phyloP scores from a whole-genome alignment of 768 basidiomycete genomes.

The Termitomyces sp. region DNA sequence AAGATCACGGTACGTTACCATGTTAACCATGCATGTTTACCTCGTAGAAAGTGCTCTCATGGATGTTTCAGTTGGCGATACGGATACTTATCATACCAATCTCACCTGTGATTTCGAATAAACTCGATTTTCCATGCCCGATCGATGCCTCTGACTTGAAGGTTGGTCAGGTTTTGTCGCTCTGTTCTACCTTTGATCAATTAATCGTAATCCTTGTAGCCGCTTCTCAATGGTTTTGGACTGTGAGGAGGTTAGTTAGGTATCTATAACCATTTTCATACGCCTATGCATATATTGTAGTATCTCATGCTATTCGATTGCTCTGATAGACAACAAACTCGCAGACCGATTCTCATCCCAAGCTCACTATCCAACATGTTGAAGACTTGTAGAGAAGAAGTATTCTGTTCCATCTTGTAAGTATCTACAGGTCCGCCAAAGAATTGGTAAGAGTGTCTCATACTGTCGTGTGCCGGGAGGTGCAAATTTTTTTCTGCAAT shows the following conservation, averaged over 20 bases:
- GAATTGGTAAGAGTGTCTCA: neutral
- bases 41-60: neutral
- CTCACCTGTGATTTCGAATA: constrained; percentile 59
- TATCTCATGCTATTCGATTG: neutral
- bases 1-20: constrained; percentile 53
- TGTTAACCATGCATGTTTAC: neutral
- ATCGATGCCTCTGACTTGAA: constrained; percentile 27
- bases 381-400: no score
- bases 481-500: no score
- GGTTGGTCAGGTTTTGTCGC: constrained; percentile 15
- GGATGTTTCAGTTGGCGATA: constrained; percentile 46
- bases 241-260: constrained; percentile 1
- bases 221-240: constrained; percentile 10
- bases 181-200: neutral
- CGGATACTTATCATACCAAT: constrained; percentile 60
- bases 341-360: neutral
- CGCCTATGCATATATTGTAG: neutral
- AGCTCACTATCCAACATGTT: neutral
- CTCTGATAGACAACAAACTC: neutral
- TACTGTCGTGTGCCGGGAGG: no score
- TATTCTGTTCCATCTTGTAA: neutral
- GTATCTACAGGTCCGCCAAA: neutral
- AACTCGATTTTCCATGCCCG: constrained; percentile 62
- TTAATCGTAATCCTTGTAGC: constrained; percentile 1
- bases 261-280: neutral